Evolutionary conservation across 129 eudicot species (phyloP).

Genomic region (Logfia minima): DNA sequence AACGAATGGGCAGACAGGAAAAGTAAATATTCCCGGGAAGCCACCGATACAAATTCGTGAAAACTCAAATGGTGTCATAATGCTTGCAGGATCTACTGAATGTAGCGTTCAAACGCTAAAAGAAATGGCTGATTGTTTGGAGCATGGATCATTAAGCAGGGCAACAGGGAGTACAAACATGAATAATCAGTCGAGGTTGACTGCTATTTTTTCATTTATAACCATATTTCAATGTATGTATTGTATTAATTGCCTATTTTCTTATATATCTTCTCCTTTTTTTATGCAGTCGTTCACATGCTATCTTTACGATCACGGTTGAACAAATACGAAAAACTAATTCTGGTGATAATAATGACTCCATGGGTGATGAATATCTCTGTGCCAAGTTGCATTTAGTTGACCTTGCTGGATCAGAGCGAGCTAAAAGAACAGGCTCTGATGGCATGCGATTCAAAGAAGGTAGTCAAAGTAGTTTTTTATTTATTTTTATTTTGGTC

Average conservation of each 20-base stretch:
- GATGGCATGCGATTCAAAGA: constrained; percentile 99
- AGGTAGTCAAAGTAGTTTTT: constrained; percentile 42
- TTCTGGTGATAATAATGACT: constrained; percentile 55
- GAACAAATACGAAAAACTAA: constrained; percentile 84
- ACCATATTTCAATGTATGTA: background rate
- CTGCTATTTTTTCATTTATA: background rate
- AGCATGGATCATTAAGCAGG: constrained; percentile 92
- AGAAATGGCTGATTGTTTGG: constrained; percentile 95
- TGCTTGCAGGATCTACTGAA: constrained; percentile 96
- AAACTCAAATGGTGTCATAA: constrained; percentile 89
- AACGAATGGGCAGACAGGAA: constrained; percentile 59
- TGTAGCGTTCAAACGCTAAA: constrained; percentile 76
- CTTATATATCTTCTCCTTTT: constrained; percentile 2
- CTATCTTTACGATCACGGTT: constrained; percentile 91
- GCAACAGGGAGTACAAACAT: constrained; percentile 99
- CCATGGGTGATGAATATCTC: constrained; percentile 81
- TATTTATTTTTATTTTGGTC: background rate
- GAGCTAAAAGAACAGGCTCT: constrained; percentile 98
- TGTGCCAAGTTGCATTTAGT: constrained; percentile 98
- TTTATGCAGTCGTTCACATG: constrained; percentile 90
- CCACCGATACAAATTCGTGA: constrained; percentile 99
- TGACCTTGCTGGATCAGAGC: constrained; percentile 99
- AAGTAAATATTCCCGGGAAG: constrained; percentile 73
- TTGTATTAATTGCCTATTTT: background rate
- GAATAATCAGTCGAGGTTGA: constrained; percentile 97